Base-by-base conservation (phyloP, 192 early-diverging fungal species). In the Podila clonocystis region DNA sequence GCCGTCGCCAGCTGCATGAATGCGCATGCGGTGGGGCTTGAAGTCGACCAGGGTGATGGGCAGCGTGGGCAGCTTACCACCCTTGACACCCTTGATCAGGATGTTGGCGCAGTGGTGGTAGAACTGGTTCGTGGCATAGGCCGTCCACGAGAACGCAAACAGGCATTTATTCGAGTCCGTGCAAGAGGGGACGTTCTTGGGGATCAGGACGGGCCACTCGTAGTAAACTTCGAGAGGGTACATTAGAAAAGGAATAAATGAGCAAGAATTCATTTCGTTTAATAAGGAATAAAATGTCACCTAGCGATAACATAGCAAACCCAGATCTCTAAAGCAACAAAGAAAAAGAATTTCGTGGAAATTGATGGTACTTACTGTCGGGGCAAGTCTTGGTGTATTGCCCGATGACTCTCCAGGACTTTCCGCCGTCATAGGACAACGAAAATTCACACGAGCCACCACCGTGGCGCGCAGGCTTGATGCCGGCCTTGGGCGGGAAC, bases 41-140 rank as follows among this genome's bases (percentile, higher is more conserved):
- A 80, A 65, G 65, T 80, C 71, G 33, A 73, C 77, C 26, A 73
- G 41, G 24, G 70, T 80, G 70, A 80, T 80, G 30, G 62, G 60
- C 52, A 80, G 55, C 1, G 38, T 41, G 48, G 77, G 77, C 11
- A 65, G 38, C 48, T 68, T 58, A 62, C 69, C 70, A 3, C 41
- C 41, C 15, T 17, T 33, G 15, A 15, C 55, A 12, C 88, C 88
- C 8, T 67, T 70, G 69, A 93, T 87, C 29, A 85, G 75, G n/a
- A 94, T 75, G 82, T 93, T 91, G 50, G 90, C 91, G 72, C 92
- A 93, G 82, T 92, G 91, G 85, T 90, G 91, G 82, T 94, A 94
- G 68, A 88, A 93, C 85, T 94, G 92, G 67, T 91, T 87, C 67
- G 88, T 91, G 8, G 88, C 87, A 20, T 89, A 75, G 24, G 92